A percentile compares a stretch with the other conserved stretches of the same genome.
phyloP scores from a whole-genome alignment of 345 rosid genomes.

The Pugionium cornutum region DNA sequence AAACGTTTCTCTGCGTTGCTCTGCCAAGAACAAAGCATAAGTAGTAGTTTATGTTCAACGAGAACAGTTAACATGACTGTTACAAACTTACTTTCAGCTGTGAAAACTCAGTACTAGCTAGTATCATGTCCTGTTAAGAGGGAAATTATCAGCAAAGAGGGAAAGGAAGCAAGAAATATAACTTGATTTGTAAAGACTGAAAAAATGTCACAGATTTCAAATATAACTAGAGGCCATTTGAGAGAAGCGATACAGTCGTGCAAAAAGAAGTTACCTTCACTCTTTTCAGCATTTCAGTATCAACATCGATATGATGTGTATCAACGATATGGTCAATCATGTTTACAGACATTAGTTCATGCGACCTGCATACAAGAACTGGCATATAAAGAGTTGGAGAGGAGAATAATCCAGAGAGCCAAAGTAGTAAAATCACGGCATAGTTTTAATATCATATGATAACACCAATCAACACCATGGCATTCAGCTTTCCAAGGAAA shows the following conservation, averaged over 20 bases:
- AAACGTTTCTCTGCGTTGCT: conserved; percentile 62
- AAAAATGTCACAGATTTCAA: conserved; percentile 12
- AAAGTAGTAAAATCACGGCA: conserved; percentile 3
- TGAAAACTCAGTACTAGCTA: conserved; percentile 66
- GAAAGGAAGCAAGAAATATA: conserved; percentile 17
- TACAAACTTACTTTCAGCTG: conserved; percentile 54
- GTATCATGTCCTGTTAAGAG: conserved; percentile 78
- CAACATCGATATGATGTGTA: conserved; percentile 77
- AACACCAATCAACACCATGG: conserved; percentile 3
- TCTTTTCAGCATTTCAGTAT: conserved; percentile 71
- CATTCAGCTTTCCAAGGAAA: conserved; percentile 27
- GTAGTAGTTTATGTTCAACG: conserved; percentile 26
- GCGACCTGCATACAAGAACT: conserved; percentile 57
- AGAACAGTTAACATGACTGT: background rate
- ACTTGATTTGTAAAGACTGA: conserved; percentile 3
- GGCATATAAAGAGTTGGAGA: conserved; percentile 25
- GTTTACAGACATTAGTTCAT: conserved; percentile 79
- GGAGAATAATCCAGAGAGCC: conserved; percentile 16
- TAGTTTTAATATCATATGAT: background rate
- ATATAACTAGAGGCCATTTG: conserved; percentile 8
- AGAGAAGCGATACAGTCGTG: conserved; percentile 26
- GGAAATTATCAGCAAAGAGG: conserved; percentile 27
- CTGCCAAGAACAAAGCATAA: conserved; percentile 44
- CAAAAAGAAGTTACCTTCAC: conserved; percentile 58
- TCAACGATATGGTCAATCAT: conserved; percentile 85